phyloP scores from a whole-genome alignment of 495 filamentous ascomycete genomes.

The Aspergillus carlsbadensis region DNA sequence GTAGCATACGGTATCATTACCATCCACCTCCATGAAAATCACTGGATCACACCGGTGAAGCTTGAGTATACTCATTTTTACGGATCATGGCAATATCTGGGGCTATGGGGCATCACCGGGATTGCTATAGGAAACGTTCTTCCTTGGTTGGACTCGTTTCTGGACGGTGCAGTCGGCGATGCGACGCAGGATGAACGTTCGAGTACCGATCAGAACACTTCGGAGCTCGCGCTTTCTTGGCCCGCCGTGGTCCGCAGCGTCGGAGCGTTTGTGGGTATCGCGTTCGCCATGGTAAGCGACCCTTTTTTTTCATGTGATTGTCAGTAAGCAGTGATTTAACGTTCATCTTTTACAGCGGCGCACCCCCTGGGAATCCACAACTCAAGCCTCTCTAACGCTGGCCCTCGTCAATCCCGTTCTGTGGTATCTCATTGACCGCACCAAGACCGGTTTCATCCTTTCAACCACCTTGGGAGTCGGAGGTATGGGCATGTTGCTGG shows the following conservation, averaged over 20 bases:
- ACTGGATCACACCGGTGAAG: constrained; percentile 62
- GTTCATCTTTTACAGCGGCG: constrained; percentile 56
- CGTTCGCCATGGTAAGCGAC: constrained; percentile 83
- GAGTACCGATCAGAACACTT: constrained; percentile 26
- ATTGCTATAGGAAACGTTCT: constrained; percentile 73
- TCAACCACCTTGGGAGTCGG: constrained; percentile 67
- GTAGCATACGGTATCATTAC: constrained; percentile 82
- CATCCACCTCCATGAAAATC: constrained; percentile 73
- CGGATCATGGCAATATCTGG: constrained; percentile 67
- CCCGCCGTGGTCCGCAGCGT: constrained; percentile 79
- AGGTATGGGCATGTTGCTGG: constrained; percentile 71
- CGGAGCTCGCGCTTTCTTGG: constrained; percentile 62
- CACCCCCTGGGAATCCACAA: constrained; percentile 89
- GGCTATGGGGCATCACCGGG: constrained; percentile 79
- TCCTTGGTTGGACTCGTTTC: constrained; percentile 80
- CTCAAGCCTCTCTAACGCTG: constrained; percentile 87
- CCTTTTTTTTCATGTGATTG: neutral
- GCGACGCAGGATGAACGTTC: constrained; percentile 23
- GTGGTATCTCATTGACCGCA: constrained; percentile 95
- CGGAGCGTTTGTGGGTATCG: constrained; percentile 92
- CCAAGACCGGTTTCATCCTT: constrained; percentile 76
- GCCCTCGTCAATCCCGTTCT: constrained; percentile 90
- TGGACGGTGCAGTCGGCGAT: constrained; percentile 32
- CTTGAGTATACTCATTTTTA: constrained; percentile 55
- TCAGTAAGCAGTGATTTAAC: constrained; percentile 11